Evolutionary conservation across 2,329 filamentous ascomycete species (phyloP).

Genomic region (Pleoardoris graminearum): DNA sequence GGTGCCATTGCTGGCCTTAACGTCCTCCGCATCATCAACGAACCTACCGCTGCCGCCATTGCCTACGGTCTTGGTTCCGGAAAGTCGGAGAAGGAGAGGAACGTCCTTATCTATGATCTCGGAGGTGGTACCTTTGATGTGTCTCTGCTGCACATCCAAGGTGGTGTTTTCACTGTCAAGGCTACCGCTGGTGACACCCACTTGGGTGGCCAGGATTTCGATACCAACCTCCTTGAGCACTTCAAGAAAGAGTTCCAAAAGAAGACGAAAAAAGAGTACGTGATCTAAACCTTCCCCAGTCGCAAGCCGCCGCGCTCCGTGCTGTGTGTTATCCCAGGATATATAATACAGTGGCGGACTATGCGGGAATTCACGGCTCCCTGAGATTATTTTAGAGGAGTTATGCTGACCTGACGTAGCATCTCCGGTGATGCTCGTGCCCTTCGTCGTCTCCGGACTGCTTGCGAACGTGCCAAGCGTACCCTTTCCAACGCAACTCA

Average conservation of each 20-base stretch:
- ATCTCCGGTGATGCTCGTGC: conserved; percentile 84
- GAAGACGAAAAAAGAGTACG: conserved; percentile 59
- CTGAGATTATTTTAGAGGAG: not conserved
- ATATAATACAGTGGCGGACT: not conserved
- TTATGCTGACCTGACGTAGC: conserved; percentile 34
- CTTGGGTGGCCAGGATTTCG: conserved; percentile 66
- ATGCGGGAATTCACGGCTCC: not conserved
- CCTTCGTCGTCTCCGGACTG: conserved; percentile 92
- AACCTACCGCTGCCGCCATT: conserved; percentile 96
- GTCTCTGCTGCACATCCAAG: conserved; percentile 96
- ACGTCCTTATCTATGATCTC: conserved; percentile 99
- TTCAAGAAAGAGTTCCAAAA: conserved; percentile 93
- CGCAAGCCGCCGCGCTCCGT: not conserved
- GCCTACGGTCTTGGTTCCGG: conserved; percentile 95
- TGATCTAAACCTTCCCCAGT: not conserved
- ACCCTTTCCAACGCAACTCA: conserved; percentile 96
- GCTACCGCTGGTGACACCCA: conserved; percentile 83
- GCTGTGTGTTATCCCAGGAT: not conserved
- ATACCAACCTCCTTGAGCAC: conserved; percentile 92
- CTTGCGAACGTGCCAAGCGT: conserved; percentile 99
- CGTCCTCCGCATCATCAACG: conserved; percentile 99
- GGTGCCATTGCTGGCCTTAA: conserved; percentile 97
- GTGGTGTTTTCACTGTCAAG: conserved; percentile 99
- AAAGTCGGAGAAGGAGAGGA: conserved; percentile 97
- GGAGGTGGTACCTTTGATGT: conserved; percentile 99